Evolutionary conservation across 78 protist genomes (phyloP).

Genomic region (Pigoraptor vietnamica): DNA sequence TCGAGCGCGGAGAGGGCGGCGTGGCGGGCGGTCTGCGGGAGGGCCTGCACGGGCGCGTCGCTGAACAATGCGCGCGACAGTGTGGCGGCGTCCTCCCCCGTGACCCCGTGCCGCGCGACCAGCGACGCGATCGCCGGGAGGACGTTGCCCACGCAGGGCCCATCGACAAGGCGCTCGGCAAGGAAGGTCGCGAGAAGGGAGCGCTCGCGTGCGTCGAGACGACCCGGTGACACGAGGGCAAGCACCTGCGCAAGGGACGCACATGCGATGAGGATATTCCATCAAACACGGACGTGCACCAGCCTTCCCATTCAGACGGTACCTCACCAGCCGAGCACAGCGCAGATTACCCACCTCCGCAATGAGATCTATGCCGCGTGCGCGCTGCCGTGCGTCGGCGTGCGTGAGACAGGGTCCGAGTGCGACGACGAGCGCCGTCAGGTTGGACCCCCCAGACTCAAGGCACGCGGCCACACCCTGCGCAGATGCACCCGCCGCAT

Average conservation of each 20-base stretch:
- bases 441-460: background rate
- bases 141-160: background rate
- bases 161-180: background rate
- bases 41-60: background rate
- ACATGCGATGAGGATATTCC: background rate
- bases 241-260: background rate
- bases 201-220: background rate
- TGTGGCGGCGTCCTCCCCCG: background rate
- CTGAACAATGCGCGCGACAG: background rate
- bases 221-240: background rate
- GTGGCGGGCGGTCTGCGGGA: background rate
- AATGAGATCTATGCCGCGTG: background rate
- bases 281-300: background rate
- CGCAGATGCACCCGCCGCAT: background rate
- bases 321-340: background rate
- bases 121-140: background rate
- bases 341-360: too few species aligned
- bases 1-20: background rate
- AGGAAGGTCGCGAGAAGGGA: background rate
- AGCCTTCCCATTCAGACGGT: background rate
- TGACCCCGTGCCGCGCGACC: background rate
- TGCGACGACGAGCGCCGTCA: background rate
- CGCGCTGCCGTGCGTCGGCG: background rate
- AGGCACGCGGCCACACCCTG: background rate
- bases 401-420: background rate